Conservation (phyloP, 768 basidiomycete genomes). For the Collybia sp. region DNA sequence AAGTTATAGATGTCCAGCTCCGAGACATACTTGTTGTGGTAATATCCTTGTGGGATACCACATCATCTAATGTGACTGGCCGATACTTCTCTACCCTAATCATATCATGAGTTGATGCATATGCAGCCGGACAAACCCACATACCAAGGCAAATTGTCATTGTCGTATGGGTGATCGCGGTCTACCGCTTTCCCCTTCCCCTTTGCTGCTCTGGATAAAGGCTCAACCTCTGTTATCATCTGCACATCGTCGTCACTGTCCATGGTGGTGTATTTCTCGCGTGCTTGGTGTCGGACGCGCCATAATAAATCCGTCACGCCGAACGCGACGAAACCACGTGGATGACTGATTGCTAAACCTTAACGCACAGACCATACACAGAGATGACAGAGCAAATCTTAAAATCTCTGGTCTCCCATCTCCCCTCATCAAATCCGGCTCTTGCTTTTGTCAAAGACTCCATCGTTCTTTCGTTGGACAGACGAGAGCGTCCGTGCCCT, state of each 20-base stretch:
- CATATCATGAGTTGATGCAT: conserved; percentile 3
- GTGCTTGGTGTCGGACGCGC: conserved; percentile 2
- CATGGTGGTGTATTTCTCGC: conserved; percentile 29
- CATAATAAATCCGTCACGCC: no score
- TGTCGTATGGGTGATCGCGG: conserved; percentile 31
- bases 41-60: conserved; percentile 96
- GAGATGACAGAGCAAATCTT: conserved; percentile 29
- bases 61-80: conserved; percentile 86
- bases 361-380: conserved; percentile 41
- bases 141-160: conserved; percentile 84
- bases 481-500: conserved; percentile 63
- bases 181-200: conserved; percentile 68
- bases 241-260: conserved; percentile 52
- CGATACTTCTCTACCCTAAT: conserved; percentile 97
- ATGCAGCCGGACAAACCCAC: conserved; percentile 13
- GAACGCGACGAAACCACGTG: no score
- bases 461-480: conserved; percentile 88
- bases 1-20: not conserved
- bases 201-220: conserved; percentile 37
- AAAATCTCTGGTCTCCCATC: conserved; percentile 13
- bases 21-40: conserved; percentile 78
- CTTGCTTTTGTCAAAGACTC: conserved; percentile 91
- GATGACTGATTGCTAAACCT: conserved; percentile 18
- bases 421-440: conserved; percentile 30
- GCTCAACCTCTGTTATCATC: conserved; percentile 42